Percentiles rank a stretch among this genome's conserved stretches.
phyloP scores from a whole-genome alignment of 805 yeast genomes.

The Lipomyces oligophaga region DNA sequence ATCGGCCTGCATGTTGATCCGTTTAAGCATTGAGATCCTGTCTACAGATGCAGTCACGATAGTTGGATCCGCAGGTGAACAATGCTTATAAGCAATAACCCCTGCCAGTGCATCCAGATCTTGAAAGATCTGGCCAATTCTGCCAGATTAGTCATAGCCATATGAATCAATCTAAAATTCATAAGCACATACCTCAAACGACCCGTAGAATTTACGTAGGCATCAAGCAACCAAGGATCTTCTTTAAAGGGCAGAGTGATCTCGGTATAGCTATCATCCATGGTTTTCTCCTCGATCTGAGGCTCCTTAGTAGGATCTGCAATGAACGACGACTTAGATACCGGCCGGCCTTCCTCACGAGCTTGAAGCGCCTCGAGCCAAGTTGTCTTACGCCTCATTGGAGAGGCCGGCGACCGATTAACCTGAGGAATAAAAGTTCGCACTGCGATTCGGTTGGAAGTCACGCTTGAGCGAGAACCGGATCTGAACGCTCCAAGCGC shows the following conservation, averaged over 20 bases:
- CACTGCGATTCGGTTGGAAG: too few species aligned
- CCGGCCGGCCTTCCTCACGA: constrained; percentile 68
- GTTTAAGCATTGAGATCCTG: constrained; percentile 79
- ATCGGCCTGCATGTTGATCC: constrained; percentile 70
- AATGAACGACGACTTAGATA: constrained; percentile 38
- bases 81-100: constrained; percentile 85
- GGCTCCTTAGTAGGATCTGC: constrained; percentile 41
- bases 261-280: constrained; percentile 59
- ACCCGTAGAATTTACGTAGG: constrained; percentile 88
- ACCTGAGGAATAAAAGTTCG: constrained; percentile 37
- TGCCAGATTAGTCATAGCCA: too few species aligned
- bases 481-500: too few species aligned
- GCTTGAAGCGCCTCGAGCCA: constrained; percentile 85
- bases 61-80: constrained; percentile 93
- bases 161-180: neutral
- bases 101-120: constrained; percentile 94
- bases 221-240: constrained; percentile 76
- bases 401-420: constrained; percentile 35
- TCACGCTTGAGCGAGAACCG: too few species aligned
- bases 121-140: constrained; percentile 91
- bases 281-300: constrained; percentile 68
- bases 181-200: constrained; percentile 40
- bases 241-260: constrained; percentile 73
- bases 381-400: constrained; percentile 52
- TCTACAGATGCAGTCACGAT: constrained; percentile 95